phyloP scores from a whole-genome alignment of 441 rosid species.

The Kokia cookei region DNA sequence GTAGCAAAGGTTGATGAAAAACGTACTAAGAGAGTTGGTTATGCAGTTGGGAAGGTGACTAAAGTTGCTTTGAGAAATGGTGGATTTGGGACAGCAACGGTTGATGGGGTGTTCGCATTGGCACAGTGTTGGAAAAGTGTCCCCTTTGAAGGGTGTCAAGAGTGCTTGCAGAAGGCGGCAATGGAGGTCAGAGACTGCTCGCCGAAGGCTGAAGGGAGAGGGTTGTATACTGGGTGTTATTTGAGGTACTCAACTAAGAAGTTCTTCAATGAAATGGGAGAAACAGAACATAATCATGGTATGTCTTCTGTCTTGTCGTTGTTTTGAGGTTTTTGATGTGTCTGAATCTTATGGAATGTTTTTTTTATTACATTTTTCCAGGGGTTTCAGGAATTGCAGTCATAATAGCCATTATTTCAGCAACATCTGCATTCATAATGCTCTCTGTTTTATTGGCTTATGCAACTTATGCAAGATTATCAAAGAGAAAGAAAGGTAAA shows the following conservation, averaged over 20 bases:
- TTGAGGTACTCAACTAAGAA: constrained; percentile 59
- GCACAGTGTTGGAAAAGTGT: constrained; percentile 83
- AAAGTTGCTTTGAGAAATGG: constrained; percentile 30
- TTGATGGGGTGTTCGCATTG: constrained; percentile 46
- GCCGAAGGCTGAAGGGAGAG: constrained; percentile 59
- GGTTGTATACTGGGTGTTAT: constrained; percentile 64
- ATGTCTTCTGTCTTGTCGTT: constrained; percentile 10
- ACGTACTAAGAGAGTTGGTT: neutral
- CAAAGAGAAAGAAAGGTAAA: constrained; percentile 53
- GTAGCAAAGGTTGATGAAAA: neutral
- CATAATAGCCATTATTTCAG: constrained; percentile 36
- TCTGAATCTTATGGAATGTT: neutral
- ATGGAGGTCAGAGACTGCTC: constrained; percentile 36
- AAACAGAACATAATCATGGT: constrained; percentile 24
- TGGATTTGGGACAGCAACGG: constrained; percentile 46
- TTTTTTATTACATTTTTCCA: constrained; percentile 8
- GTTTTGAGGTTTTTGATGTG: neutral
- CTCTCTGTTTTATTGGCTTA: constrained; percentile 39
- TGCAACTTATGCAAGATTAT: constrained; percentile 27
- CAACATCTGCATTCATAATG: constrained; percentile 42
- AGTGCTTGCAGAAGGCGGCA: constrained; percentile 56
- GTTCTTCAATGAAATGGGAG: constrained; percentile 27
- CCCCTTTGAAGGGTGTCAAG: constrained; percentile 34
- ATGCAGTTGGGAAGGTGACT: constrained; percentile 38
- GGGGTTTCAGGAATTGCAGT: constrained; percentile 33